Conservation (phyloP, 1,139 yeast genomes). For the Blastobotrys elegans region DNA sequence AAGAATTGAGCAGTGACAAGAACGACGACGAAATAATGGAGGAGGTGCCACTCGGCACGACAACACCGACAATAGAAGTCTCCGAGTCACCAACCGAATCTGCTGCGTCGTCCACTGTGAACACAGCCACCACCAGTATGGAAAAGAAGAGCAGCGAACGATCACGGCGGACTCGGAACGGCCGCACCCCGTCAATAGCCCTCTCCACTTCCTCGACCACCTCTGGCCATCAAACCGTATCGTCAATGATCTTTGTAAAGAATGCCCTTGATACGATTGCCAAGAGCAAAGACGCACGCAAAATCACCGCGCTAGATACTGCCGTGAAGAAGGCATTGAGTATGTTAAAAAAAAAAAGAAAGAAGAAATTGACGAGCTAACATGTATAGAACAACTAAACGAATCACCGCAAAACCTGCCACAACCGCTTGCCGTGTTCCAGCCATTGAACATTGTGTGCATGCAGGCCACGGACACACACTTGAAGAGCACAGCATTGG, state of each 20-base stretch:
- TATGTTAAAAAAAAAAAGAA: slow-evolving; percentile 16
- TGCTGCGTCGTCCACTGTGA: background rate
- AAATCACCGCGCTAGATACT: slow-evolving; percentile 40
- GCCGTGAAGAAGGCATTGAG: slow-evolving; percentile 43
- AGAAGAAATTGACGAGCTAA: background rate
- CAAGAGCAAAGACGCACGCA: slow-evolving; percentile 47
- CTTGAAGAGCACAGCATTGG: slow-evolving; percentile 54
- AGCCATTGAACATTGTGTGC: slow-evolving; percentile 58
- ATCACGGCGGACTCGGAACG: slow-evolving; percentile 9
- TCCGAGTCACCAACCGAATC: background rate
- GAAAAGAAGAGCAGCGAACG: no score
- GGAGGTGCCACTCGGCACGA: slow-evolving; percentile 1
- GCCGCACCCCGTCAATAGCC: slow-evolving; percentile 31
- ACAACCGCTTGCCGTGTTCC: slow-evolving; percentile 49
- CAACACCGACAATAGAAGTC: slow-evolving; percentile 6
- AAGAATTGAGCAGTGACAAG: no score
- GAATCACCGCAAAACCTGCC: slow-evolving; percentile 30
- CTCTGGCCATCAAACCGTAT: slow-evolving; percentile 28
- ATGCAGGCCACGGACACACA: slow-evolving; percentile 46
- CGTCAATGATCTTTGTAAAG: slow-evolving; percentile 42
- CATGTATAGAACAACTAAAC: slow-evolving; percentile 24
- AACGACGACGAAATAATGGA: slow-evolving; percentile 1
- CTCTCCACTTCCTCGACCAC: slow-evolving; percentile 27
- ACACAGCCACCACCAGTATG: background rate
- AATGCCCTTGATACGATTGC: slow-evolving; percentile 44